Percentiles rank a stretch among this genome's conserved stretches.
Conservation (phyloP, 2,329 filamentous ascomycete species). For the Penicillium rolfsii region DNA sequence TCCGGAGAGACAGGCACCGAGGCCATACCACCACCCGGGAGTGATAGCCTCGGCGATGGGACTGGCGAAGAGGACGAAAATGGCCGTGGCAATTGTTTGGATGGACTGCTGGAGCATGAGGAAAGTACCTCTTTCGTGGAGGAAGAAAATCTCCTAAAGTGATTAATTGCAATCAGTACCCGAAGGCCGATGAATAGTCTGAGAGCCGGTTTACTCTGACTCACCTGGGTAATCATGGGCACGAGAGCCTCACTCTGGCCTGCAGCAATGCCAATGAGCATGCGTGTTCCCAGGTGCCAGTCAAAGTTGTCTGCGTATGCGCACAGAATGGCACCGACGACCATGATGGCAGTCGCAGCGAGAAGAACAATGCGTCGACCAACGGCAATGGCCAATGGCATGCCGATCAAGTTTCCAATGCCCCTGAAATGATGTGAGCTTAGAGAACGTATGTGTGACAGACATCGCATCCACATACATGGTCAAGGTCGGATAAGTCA, state of each 20-base stretch:
- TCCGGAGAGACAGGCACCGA: slow-evolving; percentile 44
- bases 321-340: slow-evolving; percentile 35
- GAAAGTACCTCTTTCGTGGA: slow-evolving; percentile 48
- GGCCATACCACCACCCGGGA: slow-evolving; percentile 49
- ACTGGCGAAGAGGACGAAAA: slow-evolving; percentile 47
- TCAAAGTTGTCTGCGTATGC: slow-evolving; percentile 36
- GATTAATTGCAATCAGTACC: neutral
- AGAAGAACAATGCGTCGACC: slow-evolving; percentile 42
- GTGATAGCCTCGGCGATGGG: slow-evolving; percentile 50
- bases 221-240: slow-evolving; percentile 46
- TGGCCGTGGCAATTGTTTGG: slow-evolving; percentile 45
- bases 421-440: slow-evolving; percentile 29
- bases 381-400: slow-evolving; percentile 43
- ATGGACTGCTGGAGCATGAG: slow-evolving; percentile 49
- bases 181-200: neutral
- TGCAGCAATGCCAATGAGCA: slow-evolving; percentile 46
- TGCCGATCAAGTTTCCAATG: slow-evolving; percentile 37
- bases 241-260: slow-evolving; percentile 50
- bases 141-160: slow-evolving; percentile 45
- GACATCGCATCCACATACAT: slow-evolving; percentile 21
- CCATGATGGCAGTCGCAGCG: slow-evolving; percentile 33
- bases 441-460: too few species aligned
- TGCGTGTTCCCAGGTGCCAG: slow-evolving; percentile 44
- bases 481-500: slow-evolving; percentile 40
- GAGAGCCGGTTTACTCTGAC: neutral